A percentile compares a stretch with the other conserved stretches of the same genome.
phyloP scores from a whole-genome alignment of 2,329 filamentous ascomycete genomes.

The Elsinoe fawcettii region DNA sequence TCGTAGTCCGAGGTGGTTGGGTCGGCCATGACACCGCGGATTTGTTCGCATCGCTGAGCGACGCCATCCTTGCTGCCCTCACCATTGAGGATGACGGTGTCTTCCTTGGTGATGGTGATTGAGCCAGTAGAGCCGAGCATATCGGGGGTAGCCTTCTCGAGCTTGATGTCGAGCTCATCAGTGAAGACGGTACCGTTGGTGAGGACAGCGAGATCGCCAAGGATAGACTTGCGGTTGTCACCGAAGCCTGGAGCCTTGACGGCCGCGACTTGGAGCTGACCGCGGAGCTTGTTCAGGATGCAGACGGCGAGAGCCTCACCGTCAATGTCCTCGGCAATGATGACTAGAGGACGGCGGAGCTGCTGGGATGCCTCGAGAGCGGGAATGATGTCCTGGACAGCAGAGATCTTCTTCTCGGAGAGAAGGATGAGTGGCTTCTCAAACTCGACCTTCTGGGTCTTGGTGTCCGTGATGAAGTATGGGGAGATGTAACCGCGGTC shows the following conservation, averaged over 20 bases:
- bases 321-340: slow-evolving; percentile 98
- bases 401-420: slow-evolving; percentile 99
- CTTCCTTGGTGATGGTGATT: slow-evolving; percentile 99
- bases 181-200: slow-evolving; percentile 97
- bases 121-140: slow-evolving; percentile 95
- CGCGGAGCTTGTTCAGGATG: slow-evolving; percentile 99
- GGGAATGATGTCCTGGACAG: slow-evolving; percentile 97
- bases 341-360: slow-evolving; percentile 88
- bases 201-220: slow-evolving; percentile 89
- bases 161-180: slow-evolving; percentile 97
- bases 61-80: slow-evolving; percentile 92
- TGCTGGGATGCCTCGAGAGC: slow-evolving; percentile 96
- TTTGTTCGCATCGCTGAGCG: slow-evolving; percentile 95
- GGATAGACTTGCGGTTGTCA: slow-evolving; percentile 99
- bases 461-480: slow-evolving; percentile 99
- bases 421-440: slow-evolving; percentile 98
- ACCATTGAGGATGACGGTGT: slow-evolving; percentile 97
- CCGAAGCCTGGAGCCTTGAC: slow-evolving; percentile 99
- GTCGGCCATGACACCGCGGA: slow-evolving; percentile 92
- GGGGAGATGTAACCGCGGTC: slow-evolving; percentile 97
- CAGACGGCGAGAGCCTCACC: slow-evolving; percentile 97
- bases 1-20: slow-evolving; percentile 95
- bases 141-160: slow-evolving; percentile 93
- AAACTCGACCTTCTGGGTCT: slow-evolving; percentile 98
- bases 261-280: slow-evolving; percentile 94